Evolutionary conservation across 805 yeast species (phyloP), one percentile per base, ranked within the genome.

Genomic region (Saccharomycopsis guyanensis): DNA sequence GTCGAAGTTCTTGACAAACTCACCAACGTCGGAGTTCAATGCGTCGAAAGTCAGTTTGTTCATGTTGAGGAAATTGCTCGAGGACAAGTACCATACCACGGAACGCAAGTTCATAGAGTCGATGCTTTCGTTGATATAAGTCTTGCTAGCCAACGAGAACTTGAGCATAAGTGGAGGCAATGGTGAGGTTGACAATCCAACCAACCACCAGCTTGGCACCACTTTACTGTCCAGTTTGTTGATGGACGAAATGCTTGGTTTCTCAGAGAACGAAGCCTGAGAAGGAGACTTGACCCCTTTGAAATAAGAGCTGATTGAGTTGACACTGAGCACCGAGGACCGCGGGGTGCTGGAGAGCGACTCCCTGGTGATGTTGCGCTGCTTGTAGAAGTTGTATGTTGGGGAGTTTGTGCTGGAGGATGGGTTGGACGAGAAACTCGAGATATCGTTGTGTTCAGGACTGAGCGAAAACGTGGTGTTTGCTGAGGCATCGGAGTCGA

Each of bases 161-260:
- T 50, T 47, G 32, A 50, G 38, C 15, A 50, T 12, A 24, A 50
- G 38, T 22, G 51, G 38, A 10, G 53, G 53, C 16, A 50, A 43
- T 12, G 53, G 53, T 4, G 49, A 43, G 3, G 45, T 38, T 13
- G 48, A 44, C 15, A 50, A 34, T 4, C 45, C 49, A 23, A 10
- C n/a, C 20, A 25, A 19, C 51, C 51, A 50, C 53, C 53, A 50
- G 19, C 32, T 20, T 23, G 53, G 49, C n/a, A 50, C 31, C 15
- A 16, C 38, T 33, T 15, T 42, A n/a, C 40, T 27, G 23, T 24
- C 36, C 29, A 25, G 29, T 10, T 25, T 25, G 29, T 25, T 25
- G 6, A 25, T 25, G 10, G 29, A 25, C 29, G 29, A 25, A 10
- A 25, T 25, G 29, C 29, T 25, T 25, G 29, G 29, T 10, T 25